These are phyloP conservation scores for Arctium lappa DNA, from an alignment of 129 eudicot genomes.

Conservation along the genomic window DNA sequence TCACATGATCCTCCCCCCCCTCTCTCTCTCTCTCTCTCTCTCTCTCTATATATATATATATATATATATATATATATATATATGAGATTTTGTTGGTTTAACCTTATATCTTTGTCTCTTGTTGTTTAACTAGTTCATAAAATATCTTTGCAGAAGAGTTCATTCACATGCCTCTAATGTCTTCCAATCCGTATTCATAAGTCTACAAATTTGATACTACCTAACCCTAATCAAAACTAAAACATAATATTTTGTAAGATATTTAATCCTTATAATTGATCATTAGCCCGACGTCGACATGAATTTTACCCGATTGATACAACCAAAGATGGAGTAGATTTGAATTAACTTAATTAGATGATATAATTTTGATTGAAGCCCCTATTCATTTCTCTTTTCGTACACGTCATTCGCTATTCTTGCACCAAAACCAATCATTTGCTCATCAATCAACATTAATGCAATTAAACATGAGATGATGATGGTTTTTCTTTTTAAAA, in stretches of 20 bases:
- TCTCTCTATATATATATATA: no score
- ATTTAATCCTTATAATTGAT: background rate
- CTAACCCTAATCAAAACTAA: background rate
- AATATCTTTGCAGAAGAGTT: no score
- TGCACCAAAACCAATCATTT: slow-evolving; percentile 16
- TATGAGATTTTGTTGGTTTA: no score
- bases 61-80: no score
- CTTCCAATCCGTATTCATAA: background rate
- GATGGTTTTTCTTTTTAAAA: background rate
- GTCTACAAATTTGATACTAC: background rate
- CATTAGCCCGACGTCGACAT: background rate
- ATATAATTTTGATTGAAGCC: background rate
- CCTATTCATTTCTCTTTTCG: background rate
- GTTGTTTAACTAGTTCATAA: no score
- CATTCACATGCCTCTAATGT: no score
- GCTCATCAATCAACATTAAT: slow-evolving; percentile 14
- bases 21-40: no score
- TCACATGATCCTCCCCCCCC: no score
- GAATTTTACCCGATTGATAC: background rate
- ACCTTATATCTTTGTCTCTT: no score
- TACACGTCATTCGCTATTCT: background rate
- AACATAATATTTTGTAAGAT: background rate
- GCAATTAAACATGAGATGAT: slow-evolving; percentile 11
- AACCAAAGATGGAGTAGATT: background rate
- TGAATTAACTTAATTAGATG: background rate